Evolutionary conservation across 371 early-diverging fungal species (phyloP).

Genomic region (Syncephalastrum racemosum): DNA sequence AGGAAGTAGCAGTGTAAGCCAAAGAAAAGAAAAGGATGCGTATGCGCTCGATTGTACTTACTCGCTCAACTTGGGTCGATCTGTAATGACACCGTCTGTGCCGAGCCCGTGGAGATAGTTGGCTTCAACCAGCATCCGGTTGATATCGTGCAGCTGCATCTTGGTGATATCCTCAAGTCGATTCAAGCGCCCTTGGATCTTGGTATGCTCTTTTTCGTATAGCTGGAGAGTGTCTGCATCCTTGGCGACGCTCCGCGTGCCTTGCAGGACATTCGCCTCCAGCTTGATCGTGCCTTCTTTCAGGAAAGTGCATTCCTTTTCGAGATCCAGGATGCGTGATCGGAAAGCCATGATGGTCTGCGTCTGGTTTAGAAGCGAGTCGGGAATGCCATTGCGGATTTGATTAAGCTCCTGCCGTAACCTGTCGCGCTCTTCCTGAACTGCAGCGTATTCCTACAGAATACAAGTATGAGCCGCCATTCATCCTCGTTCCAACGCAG

Average conservation of each 20-base stretch:
- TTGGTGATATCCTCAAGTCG: constrained; percentile 62
- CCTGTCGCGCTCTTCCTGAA: constrained; percentile 58
- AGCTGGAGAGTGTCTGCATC: constrained; percentile 23
- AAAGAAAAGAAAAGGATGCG: background rate
- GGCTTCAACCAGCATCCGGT: constrained; percentile 67
- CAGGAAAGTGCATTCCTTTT: constrained; percentile 40
- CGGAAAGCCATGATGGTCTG: constrained; percentile 52
- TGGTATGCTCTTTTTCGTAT: constrained; percentile 55
- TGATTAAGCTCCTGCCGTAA: constrained; percentile 68
- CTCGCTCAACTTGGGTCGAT: constrained; percentile 44
- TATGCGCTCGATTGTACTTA: constrained; percentile 16
- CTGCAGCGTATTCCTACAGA: constrained; percentile 56
- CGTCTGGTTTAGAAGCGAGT: constrained; percentile 43
- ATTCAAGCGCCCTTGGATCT: constrained; percentile 62
- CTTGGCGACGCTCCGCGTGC: constrained; percentile 39
- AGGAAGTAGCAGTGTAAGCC: background rate
- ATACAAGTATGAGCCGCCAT: background rate
- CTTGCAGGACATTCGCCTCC: constrained; percentile 35
- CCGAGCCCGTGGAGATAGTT: constrained; percentile 50
- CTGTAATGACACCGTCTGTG: constrained; percentile 25
- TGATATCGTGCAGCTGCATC: constrained; percentile 66
- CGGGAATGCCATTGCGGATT: constrained; percentile 55
- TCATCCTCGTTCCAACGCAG: background rate
- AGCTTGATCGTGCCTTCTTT: constrained; percentile 33
- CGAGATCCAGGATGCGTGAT: constrained; percentile 47